Evolutionary conservation across 208 protist species (phyloP).

Genomic region (Acanthamoeba triangularis): DNA sequence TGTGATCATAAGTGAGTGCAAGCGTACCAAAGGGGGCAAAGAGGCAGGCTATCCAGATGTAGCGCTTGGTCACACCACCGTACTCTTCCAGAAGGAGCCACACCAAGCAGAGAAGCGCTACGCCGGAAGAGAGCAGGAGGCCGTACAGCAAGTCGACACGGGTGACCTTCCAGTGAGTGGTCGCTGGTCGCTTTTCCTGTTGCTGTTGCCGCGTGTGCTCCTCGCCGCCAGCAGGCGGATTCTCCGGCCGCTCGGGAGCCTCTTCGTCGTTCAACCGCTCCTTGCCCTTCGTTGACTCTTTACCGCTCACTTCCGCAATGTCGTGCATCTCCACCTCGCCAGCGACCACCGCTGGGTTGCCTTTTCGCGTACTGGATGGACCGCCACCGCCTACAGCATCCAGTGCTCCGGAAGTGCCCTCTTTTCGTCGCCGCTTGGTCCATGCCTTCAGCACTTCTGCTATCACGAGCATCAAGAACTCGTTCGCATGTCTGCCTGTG

Average conservation of each 20-base stretch:
- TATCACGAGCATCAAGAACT: neutral
- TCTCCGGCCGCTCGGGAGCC: neutral
- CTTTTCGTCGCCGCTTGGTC: neutral
- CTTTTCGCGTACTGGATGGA: neutral
- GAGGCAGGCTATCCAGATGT: slow-evolving; percentile 68
- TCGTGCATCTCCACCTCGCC: neutral
- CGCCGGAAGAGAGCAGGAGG: neutral
- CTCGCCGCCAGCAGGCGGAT: neutral
- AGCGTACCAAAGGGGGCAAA: slow-evolving; percentile 53
- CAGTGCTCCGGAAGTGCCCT: neutral
- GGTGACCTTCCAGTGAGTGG: neutral
- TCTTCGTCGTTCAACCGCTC: neutral
- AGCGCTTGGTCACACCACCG: slow-evolving; percentile 32
- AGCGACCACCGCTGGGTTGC: neutral
- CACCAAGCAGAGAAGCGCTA: neutral
- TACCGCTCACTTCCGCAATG: neutral
- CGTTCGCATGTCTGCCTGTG: neutral
- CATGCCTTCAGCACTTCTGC: neutral
- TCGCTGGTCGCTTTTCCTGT: neutral
- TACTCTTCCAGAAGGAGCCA: slow-evolving; percentile 47
- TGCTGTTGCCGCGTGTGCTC: neutral
- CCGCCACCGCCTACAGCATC: neutral
- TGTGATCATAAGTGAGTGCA: too few relatives aligned
- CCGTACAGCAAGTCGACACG: neutral
- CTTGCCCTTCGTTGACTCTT: neutral